Conservation (phyloP, 2,329 filamentous ascomycete genomes). For the Monosporascus ibericus region DNA sequence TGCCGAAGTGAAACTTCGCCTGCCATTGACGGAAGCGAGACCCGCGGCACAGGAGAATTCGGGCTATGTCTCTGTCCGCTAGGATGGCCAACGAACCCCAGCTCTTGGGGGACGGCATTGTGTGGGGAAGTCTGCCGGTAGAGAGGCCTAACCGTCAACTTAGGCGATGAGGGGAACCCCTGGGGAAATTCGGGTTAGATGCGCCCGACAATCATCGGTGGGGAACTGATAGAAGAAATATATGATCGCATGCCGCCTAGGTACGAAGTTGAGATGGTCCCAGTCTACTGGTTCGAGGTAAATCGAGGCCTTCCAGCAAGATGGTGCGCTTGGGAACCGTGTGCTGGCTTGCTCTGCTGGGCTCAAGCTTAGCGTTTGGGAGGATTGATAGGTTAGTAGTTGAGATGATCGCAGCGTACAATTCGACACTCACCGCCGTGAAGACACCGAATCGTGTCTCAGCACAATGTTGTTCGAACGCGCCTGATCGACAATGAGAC, state of each 20-base stretch:
- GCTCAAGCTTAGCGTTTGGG: background rate
- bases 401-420: background rate
- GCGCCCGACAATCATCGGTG: background rate
- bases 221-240: background rate
- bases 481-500: constrained; percentile 18
- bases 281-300: background rate
- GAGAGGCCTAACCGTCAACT: background rate
- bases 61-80: background rate
- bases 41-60: background rate
- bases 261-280: background rate
- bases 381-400: background rate
- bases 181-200: background rate
- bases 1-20: background rate
- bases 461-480: constrained; percentile 19
- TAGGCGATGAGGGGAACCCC: background rate
- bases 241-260: background rate
- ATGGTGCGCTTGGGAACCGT: background rate
- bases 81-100: background rate
- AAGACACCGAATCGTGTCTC: constrained; percentile 16
- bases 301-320: background rate
- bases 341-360: background rate
- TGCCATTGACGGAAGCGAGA: background rate
- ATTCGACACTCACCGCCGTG: background rate
- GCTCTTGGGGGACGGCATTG: background rate
- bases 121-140: background rate